Base-by-base conservation (phyloP, 495 filamentous ascomycete species). In the Penicillium bialowiezense region DNA sequence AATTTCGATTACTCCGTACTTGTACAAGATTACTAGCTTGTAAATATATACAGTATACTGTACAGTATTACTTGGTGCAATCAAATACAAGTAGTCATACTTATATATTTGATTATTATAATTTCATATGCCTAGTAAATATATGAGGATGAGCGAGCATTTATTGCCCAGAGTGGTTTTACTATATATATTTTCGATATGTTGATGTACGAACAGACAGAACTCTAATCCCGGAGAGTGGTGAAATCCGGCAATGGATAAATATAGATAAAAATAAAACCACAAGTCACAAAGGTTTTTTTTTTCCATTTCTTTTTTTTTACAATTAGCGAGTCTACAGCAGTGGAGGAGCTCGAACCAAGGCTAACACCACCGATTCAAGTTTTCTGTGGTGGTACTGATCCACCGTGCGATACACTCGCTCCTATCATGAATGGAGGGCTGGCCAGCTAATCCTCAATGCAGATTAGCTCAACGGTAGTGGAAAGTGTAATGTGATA, bases 11-110 rank as follows among this genome's bases (percentile, higher is more conserved):
- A n/a, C n/a, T n/a, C n/a, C n/a, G n/a, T n/a, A n/a, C n/a, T n/a
- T n/a, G n/a, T n/a, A 54, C 32, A 43, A 15, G 23, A 28, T 54
- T 56, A 56, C 56, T 33, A 49, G 46, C 36, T 38, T 35, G 43
- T 44, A 45, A 13, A 21, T 13, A n/a, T 43, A 33, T 34, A 48
- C 29, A 13, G 45, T 50, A 50, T 51, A 23, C 23, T 4, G 23
- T 36, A 36, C 19, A 34, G 35, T 35, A 47, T 23, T 20, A 14
- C 31, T 12, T 24, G 8, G 17, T 47, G 38, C 48, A 38, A 29
- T 36, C 23, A 4, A 24, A 20, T 21, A 44, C 44, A 35, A 26
- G 23, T n/a, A n/a, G n/a, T n/a, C 26, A 36, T 52, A 46, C 36
- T 14, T 23, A 4, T 44, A 44, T 7, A 9, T 10, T 12, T n/a